Evolutionary conservation across 169 alveolate genomes (phyloP).

Genomic region (Cyclospora cayetanensis): DNA sequence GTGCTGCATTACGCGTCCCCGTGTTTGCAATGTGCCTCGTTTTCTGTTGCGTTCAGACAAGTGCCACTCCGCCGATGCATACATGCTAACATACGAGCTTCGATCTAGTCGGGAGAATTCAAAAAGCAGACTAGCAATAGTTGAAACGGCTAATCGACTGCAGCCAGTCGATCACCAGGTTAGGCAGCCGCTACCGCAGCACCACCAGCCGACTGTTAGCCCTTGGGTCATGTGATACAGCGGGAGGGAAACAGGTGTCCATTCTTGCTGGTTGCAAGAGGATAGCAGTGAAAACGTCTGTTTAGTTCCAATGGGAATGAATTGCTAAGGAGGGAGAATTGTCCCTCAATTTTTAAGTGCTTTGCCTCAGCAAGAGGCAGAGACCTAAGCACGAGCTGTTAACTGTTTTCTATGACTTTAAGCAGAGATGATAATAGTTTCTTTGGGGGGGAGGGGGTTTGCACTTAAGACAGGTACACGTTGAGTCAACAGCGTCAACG

Average conservation of each 20-base stretch:
- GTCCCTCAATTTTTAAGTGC: neutral
- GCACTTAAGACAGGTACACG: too few species aligned
- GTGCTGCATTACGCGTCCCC: neutral
- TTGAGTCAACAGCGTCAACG: too few species aligned
- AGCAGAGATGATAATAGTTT: too few species aligned
- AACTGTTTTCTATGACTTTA: too few species aligned
- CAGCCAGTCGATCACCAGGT: too few species aligned
- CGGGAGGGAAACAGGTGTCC: neutral
- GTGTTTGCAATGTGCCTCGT: neutral
- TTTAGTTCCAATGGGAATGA: neutral
- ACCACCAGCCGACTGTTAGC: neutral
- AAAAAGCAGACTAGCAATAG: neutral
- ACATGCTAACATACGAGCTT: slow-evolving; percentile 45
- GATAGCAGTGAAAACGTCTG: neutral
- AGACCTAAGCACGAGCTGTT: neutral
- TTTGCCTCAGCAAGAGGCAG: neutral
- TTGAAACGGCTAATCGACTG: neutral
- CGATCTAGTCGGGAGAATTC: neutral
- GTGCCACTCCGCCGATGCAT: slow-evolving; percentile 59
- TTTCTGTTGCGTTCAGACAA: neutral
- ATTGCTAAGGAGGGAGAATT: neutral
- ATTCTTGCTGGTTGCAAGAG: neutral
- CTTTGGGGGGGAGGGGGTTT: too few species aligned
- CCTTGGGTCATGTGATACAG: neutral
- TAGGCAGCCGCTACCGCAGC: too few species aligned